These are phyloP conservation scores for Halophytophthora batemanensis DNA, from an alignment of 352 stramenopile species.

Conservation along the genomic window DNA sequence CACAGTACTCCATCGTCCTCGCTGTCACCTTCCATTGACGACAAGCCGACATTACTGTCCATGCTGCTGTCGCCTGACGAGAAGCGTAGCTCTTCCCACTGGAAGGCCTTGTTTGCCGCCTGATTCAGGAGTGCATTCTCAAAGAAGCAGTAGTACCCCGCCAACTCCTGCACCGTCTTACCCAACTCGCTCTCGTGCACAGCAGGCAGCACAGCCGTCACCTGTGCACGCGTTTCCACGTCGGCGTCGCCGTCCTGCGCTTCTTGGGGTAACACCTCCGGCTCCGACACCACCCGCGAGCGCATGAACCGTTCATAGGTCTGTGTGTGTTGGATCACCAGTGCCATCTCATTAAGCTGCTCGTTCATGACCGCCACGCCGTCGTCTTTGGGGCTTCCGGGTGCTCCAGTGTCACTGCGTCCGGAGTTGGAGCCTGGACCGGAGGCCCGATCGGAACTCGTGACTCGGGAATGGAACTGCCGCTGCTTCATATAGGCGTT, in stretches of 20 bases:
- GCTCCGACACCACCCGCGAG: constrained; percentile 38
- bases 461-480: constrained; percentile 67
- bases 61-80: constrained; percentile 28
- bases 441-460: constrained; percentile 13
- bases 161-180: constrained; percentile 80
- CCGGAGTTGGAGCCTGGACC: constrained; percentile 4
- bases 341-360: constrained; percentile 81
- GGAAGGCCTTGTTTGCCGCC: constrained; percentile 78
- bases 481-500: constrained; percentile 73
- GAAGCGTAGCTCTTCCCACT: constrained; percentile 80
- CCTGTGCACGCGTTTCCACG: constrained; percentile 3
- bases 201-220: constrained; percentile 34
- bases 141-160: constrained; percentile 85
- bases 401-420: constrained; percentile 6
- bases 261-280: constrained; percentile 7
- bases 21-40: constrained; percentile 1
- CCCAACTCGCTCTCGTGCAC: constrained; percentile 75
- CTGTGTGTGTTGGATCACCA: constrained; percentile 87
- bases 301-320: constrained; percentile 89
- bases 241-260: background rate
- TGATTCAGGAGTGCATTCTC: constrained; percentile 77
- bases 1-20: constrained; percentile 35
- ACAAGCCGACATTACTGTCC: constrained; percentile 5
- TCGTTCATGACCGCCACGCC: constrained; percentile 75
- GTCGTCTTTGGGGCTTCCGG: constrained; percentile 35